phyloP scores from a whole-genome alignment of 768 basidiomycete species.

The Aureoboletus auriporus region DNA sequence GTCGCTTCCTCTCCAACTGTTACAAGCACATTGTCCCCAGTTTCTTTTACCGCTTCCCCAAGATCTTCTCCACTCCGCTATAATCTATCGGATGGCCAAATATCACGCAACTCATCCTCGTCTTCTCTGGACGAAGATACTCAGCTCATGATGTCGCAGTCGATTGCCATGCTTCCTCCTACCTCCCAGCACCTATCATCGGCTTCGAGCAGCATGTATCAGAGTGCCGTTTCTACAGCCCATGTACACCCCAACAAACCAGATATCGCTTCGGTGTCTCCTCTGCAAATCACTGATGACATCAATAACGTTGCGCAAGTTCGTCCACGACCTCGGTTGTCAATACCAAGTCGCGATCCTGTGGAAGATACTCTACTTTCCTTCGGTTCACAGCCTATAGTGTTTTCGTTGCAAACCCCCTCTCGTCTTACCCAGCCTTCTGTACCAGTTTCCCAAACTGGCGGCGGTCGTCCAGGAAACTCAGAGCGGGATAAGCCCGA shows the following conservation, averaged over 20 bases:
- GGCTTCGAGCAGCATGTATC: conserved; percentile 67
- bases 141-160: conserved; percentile 70
- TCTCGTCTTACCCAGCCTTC: conserved; percentile 18
- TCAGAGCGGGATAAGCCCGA: conserved; percentile 8
- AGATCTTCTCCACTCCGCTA: conserved; percentile 6
- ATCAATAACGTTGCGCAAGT: neutral
- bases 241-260: neutral
- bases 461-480: conserved; percentile 1
- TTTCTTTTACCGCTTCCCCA: conserved; percentile 18
- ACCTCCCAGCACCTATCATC: conserved; percentile 44
- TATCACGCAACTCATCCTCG: conserved; percentile 49
- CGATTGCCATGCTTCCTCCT: conserved; percentile 58
- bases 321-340: conserved; percentile 6
- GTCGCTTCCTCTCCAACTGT: conserved; percentile 12
- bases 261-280: neutral
- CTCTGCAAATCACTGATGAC: neutral
- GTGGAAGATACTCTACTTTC: conserved; percentile 52
- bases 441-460: conserved; percentile 1
- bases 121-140: conserved; percentile 66
- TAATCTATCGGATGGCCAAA: conserved; percentile 3
- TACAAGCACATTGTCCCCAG: conserved; percentile 25
- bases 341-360: conserved; percentile 5
- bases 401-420: conserved; percentile 51
- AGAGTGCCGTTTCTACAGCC: conserved; percentile 58
- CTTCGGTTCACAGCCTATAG: conserved; percentile 59